Percentiles rank a stretch among this genome's conserved stretches.
These are phyloP conservation scores for Eucalyptus melliodora DNA, from an alignment of 345 rosid species.

Conservation along the genomic window DNA sequence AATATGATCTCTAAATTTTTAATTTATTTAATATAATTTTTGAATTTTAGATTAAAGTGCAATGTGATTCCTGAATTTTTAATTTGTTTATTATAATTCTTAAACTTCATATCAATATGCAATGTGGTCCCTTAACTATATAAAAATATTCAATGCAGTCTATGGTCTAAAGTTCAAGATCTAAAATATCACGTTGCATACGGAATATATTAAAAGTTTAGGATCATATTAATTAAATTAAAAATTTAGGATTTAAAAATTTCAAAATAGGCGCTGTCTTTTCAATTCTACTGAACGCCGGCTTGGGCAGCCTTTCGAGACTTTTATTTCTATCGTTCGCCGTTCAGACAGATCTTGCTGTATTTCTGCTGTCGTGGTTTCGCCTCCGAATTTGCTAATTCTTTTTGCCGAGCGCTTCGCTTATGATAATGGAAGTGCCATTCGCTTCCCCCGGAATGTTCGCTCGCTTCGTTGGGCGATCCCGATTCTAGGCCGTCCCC, in stretches of 20 bases:
- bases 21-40: rapidly evolving
- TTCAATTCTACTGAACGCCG: neutral
- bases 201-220: no score
- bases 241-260: neutral
- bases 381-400: neutral
- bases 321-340: neutral
- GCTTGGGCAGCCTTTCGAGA: neutral
- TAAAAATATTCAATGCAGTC: no score
- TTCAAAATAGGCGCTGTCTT: neutral
- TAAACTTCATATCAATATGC: no score
- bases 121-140: rapidly evolving
- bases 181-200: no score
- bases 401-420: neutral
- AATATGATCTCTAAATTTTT: no score
- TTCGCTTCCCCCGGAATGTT: neutral
- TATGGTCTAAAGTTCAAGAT: no score
- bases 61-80: no score
- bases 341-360: neutral
- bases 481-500: neutral
- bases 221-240: no score
- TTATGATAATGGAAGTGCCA: neutral
- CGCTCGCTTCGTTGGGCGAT: neutral
- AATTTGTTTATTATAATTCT: no score
- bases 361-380: neutral
- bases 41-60: no score